Evolutionary conservation across 2,329 filamentous ascomycete genomes (phyloP).

Genomic region (Westerdykella aurantiaca): DNA sequence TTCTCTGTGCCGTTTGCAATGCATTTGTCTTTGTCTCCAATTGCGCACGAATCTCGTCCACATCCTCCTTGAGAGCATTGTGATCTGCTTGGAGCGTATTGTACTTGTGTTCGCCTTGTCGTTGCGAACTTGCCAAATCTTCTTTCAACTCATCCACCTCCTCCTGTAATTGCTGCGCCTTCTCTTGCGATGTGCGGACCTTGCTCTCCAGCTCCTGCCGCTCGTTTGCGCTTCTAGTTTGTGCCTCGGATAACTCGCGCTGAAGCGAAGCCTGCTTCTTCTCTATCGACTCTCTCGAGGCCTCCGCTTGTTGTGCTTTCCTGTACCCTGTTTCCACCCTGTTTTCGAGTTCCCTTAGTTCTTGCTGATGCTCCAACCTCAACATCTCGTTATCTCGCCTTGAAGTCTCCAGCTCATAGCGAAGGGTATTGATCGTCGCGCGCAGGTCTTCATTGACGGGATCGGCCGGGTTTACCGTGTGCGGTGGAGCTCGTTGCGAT

Average conservation of each 20-base stretch:
- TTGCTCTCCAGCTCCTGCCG: slow-evolving; percentile 51
- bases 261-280: slow-evolving; percentile 52
- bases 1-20: slow-evolving; percentile 58
- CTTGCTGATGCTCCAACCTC: slow-evolving; percentile 72
- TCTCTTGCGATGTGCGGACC: slow-evolving; percentile 56
- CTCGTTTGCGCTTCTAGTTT: slow-evolving; percentile 52
- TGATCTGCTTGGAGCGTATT: slow-evolving; percentile 58
- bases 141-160: slow-evolving; percentile 79
- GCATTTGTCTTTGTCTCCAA: slow-evolving; percentile 51
- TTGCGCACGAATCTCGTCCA: slow-evolving; percentile 58
- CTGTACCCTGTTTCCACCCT: slow-evolving; percentile 84
- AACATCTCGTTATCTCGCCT: slow-evolving; percentile 84
- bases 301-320: slow-evolving; percentile 55
- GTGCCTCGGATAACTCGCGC: slow-evolving; percentile 51
- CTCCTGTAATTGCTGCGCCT: slow-evolving; percentile 68
- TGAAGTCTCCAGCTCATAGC: slow-evolving; percentile 79
- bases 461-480: slow-evolving; percentile 37
- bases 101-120: slow-evolving; percentile 57
- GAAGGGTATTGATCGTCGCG: slow-evolving; percentile 79
- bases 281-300: slow-evolving; percentile 44
- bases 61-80: slow-evolving; percentile 51
- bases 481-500: slow-evolving; percentile 28
- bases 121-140: slow-evolving; percentile 61
- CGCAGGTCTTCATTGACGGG: slow-evolving; percentile 69
- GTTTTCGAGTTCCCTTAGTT: slow-evolving; percentile 71